Conservation (phyloP, 148 eudicot genomes). For the Cornus kousa region DNA sequence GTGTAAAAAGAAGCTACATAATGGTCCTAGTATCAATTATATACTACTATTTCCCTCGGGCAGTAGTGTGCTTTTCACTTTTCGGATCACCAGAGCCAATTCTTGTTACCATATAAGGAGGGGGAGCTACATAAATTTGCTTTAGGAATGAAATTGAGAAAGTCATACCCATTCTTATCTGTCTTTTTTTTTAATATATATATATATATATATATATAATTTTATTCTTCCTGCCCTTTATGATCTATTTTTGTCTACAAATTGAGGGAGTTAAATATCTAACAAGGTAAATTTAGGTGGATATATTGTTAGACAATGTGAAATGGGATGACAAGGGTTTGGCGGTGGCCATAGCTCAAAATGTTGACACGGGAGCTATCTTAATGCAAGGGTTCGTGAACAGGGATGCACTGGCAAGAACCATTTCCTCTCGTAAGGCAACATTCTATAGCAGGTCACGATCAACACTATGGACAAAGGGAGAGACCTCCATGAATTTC, state of each 20-base stretch:
- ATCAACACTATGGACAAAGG: conserved; percentile 83
- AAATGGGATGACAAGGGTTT: conserved; percentile 99
- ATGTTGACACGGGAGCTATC: conserved; percentile 90
- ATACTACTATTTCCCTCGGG: too few relatives aligned
- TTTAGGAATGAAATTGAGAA: too few relatives aligned
- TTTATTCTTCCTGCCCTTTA: neutral
- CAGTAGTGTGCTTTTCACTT: too few relatives aligned
- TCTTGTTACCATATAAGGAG: neutral
- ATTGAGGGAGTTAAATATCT: neutral
- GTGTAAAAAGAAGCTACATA: too few relatives aligned
- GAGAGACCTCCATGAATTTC: conserved; percentile 90
- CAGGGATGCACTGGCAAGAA: conserved; percentile 75
- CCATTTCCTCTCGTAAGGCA: conserved; percentile 84
- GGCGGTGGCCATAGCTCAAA: conserved; percentile 99
- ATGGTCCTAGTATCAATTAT: too few relatives aligned
- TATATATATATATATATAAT: too few relatives aligned
- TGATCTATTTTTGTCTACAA: neutral
- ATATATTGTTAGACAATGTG: conserved; percentile 71
- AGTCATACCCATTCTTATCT: too few relatives aligned
- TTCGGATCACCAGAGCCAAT: neutral
- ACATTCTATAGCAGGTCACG: conserved; percentile 94
- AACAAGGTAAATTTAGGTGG: conserved; percentile 53
- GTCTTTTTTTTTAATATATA: too few relatives aligned
- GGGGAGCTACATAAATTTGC: neutral
- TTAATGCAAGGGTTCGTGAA: conserved; percentile 97